phyloP scores from a whole-genome alignment of 2,329 filamentous ascomycete genomes.

The Cladophialophora exuberans region DNA sequence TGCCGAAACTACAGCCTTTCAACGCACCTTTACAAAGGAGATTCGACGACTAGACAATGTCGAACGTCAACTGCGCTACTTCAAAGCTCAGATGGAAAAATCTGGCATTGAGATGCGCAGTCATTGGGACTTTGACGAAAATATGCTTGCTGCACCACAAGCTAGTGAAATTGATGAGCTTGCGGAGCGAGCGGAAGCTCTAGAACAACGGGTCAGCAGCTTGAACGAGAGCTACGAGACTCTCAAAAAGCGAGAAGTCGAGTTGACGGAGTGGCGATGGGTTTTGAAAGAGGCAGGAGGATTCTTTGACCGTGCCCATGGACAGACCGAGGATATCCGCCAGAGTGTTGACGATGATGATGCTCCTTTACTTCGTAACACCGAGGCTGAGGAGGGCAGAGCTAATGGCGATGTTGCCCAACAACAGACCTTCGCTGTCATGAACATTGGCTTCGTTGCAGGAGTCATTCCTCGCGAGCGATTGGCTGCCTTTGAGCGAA shows the following conservation, averaged over 20 bases:
- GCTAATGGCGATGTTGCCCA: conserved; percentile 66
- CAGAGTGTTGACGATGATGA: conserved; percentile 89
- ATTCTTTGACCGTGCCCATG: conserved; percentile 92
- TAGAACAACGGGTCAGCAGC: conserved; percentile 88
- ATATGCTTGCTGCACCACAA: conserved; percentile 82
- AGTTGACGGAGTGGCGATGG: conserved; percentile 98
- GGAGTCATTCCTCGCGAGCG: conserved; percentile 93
- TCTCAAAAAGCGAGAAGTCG: conserved; percentile 94
- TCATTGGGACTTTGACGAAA: conserved; percentile 80
- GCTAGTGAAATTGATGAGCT: conserved; percentile 97
- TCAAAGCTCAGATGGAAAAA: conserved; percentile 95
- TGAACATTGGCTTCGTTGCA: conserved; percentile 98
- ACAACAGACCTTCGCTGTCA: conserved; percentile 81
- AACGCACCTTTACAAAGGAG: conserved; percentile 96
- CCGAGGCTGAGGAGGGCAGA: conserved; percentile 74
- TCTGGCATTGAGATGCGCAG: conserved; percentile 81
- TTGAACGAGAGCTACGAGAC: conserved; percentile 99
- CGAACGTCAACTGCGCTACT: conserved; percentile 95
- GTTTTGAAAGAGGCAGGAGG: conserved; percentile 93
- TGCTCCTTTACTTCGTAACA: conserved; percentile 87
- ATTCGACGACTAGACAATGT: conserved; percentile 97
- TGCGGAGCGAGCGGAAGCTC: conserved; percentile 84
- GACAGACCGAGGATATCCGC: conserved; percentile 94
- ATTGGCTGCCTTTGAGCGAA: conserved; percentile 93
- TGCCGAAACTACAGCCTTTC: conserved; percentile 88